Base-by-base conservation (phyloP, 2,329 filamentous ascomycete species). In the Periconia sp. region DNA sequence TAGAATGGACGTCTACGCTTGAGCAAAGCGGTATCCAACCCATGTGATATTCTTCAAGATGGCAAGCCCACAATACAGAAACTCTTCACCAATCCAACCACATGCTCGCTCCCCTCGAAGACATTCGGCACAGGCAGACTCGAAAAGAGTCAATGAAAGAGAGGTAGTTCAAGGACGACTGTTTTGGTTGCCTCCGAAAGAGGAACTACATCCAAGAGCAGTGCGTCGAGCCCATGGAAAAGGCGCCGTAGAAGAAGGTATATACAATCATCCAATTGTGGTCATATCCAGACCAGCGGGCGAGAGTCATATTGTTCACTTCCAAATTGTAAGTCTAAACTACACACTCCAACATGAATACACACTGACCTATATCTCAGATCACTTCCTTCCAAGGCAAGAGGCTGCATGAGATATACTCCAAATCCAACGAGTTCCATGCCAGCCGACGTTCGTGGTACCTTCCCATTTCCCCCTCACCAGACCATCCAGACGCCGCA, bases 321-420 rank as follows among this genome's bases (percentile, higher is more conserved):
- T 74, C 53, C 68, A 73, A 43, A 59, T 73, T 37, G 70, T 73
- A 54, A 64, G 69, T 58, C 37, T 15, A 23, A 17, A 5, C n/a
- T n/a, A n/a, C 18, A 27, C 8, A 43, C 2, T 6, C 7, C 35
- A 44, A 10, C 2, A 33, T 15, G 10, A 5, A 17, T 20, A 40
- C 8, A 23, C 15, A 10, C 60, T 66, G 30, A 71, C 52, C 33
- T 42, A 30, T 15, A 37, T 7, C 37, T 3, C 41, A 73, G 71
- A 67, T 73, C 14, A 71, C 70, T 2, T 72, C 70, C 6, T 62
- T 73, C 45, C 63, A 71, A 51, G 66, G 69, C 41, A 72, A 67
- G 48, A 62, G 56, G 17, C 62, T 74, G 10, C 54, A 66, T 30
- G 61, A 72, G 44, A 60, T 68, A 30, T 74, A 71, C 46, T 60